Base-by-base conservation (phyloP, 129 eudicot genomes). In the Pseudognaphalium luteoalbum region DNA sequence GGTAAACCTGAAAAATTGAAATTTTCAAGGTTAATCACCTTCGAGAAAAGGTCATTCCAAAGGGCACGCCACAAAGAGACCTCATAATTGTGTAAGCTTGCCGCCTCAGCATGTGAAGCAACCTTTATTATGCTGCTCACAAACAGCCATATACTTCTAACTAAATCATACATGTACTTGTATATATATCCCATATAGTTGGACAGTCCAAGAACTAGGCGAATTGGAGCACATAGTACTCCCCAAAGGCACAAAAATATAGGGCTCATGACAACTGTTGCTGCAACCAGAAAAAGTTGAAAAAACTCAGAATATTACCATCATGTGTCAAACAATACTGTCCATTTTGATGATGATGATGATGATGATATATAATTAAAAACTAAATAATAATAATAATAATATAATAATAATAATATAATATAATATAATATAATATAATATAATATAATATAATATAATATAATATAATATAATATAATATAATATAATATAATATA, bases 1-100 rank as follows among this genome's bases (percentile, higher is more conserved):
- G 17, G 72, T 21, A 21, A 50, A 51, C 58, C 58, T 17, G 17
- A 70, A 58, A 63, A 11, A 50, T 39, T n/a, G 21, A 16, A 5
- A 19, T 15, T 9, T 79, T 35, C 20, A 73, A 75, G 30, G 16
- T 66, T 34, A 70, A 11, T 30, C 47, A 92, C 98, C 93, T 93
- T 83, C 32, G 96, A 91, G 81, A 93, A 93, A 73, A 93, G 91
- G 75, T 93, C 98, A 50, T 83, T 88, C 96, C 96, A 93, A 30
- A 93, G 91, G 67, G 97, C 83, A 20, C 96, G 96, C 97, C 96
- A 91, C 69, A 91, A 33, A n/a, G 98, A 87, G 75, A 81, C 87
- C 87, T 91, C 93, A 42, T 75, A 81, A 12, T 87, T 83, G 80
- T 76, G 84, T 64, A 81, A 83, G 20, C 97, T 84, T 79, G 88